Base-by-base conservation (phyloP, 1,139 yeast genomes). In the Lodderomyces theae region DNA sequence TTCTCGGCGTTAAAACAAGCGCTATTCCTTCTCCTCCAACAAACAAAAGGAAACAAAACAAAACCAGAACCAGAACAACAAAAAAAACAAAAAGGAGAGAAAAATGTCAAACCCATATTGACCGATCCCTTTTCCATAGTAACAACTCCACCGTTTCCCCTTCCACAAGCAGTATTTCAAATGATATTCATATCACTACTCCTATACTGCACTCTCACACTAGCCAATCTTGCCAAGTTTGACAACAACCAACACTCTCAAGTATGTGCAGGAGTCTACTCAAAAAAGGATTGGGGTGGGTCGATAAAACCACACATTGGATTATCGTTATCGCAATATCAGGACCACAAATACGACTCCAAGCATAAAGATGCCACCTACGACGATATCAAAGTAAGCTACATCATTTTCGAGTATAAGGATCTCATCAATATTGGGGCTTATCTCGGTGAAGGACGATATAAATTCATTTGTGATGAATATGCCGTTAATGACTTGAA, bases 251-350 rank as follows among this genome's bases (percentile, higher is more conserved):
- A 61, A 29, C 53, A 60, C 38, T 71, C 83, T 16, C 94, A 86
- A 56, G 79, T 79, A 22, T 92, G 98, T 61, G 76, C 90, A 9
- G 98, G 98, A 31, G 81, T 92, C 78, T 92, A 90, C 63, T 77
- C 92, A 41, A 84, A 82, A 53, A 73, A 79, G 38, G 96, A 90
- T 58, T 87, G 95, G 92, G 86, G 88, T 38, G 97, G 97, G 33
- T 72, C 77, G 29, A 60, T 64, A 10, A 77, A 73, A 43, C 90
- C 94, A 8, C 80, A 74, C 51, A 81, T 85, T 42, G 69, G 72
- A 8, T 66, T 84, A 39, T 67, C 69, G 34, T 61, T 85, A 43
- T 47, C 48, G 15, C 50, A 53, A 29, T 69, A 53, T 43, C 67
- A 63, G 30, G 53, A 56, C 43, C 64, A 70, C 39, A 62, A 66